Evolutionary conservation across 257 asterid species (phyloP).

Genomic region (Solanum etuberosum): DNA sequence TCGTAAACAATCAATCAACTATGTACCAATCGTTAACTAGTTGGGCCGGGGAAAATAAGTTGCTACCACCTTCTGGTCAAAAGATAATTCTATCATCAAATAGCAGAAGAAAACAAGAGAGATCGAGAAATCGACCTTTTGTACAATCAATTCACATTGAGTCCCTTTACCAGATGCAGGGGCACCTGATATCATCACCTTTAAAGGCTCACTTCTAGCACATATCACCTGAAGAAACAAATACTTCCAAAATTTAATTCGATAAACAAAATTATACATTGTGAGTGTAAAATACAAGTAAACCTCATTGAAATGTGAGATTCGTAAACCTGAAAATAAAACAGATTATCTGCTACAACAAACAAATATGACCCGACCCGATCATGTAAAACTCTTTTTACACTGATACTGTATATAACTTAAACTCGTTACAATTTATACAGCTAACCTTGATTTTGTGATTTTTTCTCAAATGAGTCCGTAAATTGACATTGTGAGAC

Average conservation of each 20-base stretch:
- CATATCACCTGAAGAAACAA: slow-evolving; percentile 18
- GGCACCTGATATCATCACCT: slow-evolving; percentile 95
- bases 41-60: background rate
- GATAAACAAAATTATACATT: background rate
- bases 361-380: background rate
- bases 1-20: background rate
- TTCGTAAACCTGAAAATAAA: background rate
- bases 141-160: slow-evolving; percentile 80
- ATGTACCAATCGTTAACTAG: background rate
- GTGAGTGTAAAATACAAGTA: background rate
- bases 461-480: background rate
- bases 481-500: background rate
- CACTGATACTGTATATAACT: background rate
- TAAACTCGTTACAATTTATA: background rate
- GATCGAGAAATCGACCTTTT: slow-evolving; percentile 33
- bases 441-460: slow-evolving; percentile 11
- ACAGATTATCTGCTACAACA: background rate
- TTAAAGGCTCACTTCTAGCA: slow-evolving; percentile 55
- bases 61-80: background rate
- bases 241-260: background rate
- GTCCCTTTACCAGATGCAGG: slow-evolving; percentile 99
- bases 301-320: background rate
- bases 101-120: background rate
- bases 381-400: background rate
- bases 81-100: background rate